Conservation (phyloP, 1,284 basidiomycete species). For the Sporisorium sorghi region DNA sequence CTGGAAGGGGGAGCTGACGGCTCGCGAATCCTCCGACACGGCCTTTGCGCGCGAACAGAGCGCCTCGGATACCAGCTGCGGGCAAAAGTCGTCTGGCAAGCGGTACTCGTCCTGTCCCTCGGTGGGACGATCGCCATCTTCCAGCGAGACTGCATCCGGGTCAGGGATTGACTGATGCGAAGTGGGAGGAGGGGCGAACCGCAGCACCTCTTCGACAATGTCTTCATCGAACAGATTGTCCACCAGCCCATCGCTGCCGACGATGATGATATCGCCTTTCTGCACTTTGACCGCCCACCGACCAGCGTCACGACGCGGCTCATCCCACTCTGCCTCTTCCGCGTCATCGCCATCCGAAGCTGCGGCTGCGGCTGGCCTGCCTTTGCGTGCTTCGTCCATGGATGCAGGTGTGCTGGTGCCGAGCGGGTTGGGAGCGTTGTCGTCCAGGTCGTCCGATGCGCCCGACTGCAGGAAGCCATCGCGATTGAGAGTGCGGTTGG, state of each 20-base stretch:
- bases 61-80: constrained; percentile 73
- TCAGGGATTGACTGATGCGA: constrained; percentile 20
- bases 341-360: constrained; percentile 36
- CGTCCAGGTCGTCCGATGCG: constrained; percentile 54
- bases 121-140: constrained; percentile 17
- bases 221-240: constrained; percentile 97
- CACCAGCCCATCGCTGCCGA: constrained; percentile 88
- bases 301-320: constrained; percentile 75
- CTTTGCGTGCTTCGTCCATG: constrained; percentile 43
- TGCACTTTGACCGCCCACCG: constrained; percentile 80
- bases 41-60: constrained; percentile 72
- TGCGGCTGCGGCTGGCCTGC: constrained; percentile 3
- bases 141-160: constrained; percentile 24
- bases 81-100: constrained; percentile 69
- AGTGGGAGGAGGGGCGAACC: constrained; percentile 72
- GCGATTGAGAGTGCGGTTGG: constrained; percentile 52
- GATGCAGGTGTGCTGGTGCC: constrained; percentile 41
- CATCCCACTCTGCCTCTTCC: constrained; percentile 63
- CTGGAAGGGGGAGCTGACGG: constrained; percentile 73
- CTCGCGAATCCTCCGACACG: constrained; percentile 72
- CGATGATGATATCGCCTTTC: constrained; percentile 86
- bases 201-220: constrained; percentile 85
- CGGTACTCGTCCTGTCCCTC: constrained; percentile 29
- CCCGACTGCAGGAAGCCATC: constrained; percentile 54
- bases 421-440: constrained; percentile 51